Evolutionary conservation across 2,329 filamentous ascomycete genomes (phyloP).

Genomic region (Helotiales sp.): DNA sequence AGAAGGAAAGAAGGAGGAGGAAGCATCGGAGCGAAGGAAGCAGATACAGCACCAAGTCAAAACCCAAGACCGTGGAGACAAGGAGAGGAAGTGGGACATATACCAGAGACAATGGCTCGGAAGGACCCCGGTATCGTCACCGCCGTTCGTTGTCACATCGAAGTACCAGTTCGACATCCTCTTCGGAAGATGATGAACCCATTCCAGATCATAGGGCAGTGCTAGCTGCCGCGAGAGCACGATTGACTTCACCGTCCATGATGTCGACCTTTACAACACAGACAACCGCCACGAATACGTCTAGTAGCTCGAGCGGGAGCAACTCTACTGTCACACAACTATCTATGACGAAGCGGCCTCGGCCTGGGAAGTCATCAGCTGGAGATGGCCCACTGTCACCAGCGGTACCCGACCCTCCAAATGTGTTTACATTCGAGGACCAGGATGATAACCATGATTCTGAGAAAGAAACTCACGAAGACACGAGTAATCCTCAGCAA

Average conservation of each 20-base stretch:
- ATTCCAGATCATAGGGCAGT: slow-evolving; percentile 26
- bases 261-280: slow-evolving; percentile 35
- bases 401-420: slow-evolving; percentile 32
- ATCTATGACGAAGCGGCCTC: slow-evolving; percentile 30
- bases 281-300: slow-evolving; percentile 36
- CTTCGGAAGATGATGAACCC: slow-evolving; percentile 26
- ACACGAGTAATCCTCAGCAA: slow-evolving; percentile 5
- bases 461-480: slow-evolving; percentile 1
- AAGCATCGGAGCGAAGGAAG: slow-evolving; percentile 19
- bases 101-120: slow-evolving; percentile 18
- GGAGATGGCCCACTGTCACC: slow-evolving; percentile 30
- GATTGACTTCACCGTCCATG: slow-evolving; percentile 35
- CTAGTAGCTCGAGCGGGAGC: slow-evolving; percentile 42
- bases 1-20: slow-evolving; percentile 26
- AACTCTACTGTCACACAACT: slow-evolving; percentile 42
- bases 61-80: slow-evolving; percentile 20
- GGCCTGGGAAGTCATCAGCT: slow-evolving; percentile 16
- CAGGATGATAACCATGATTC: not conserved
- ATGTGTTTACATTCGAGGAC: slow-evolving; percentile 33
- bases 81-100: slow-evolving; percentile 20
- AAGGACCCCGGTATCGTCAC: slow-evolving; percentile 18
- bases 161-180: slow-evolving; percentile 26
- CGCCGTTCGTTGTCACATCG: slow-evolving; percentile 20
- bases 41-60: slow-evolving; percentile 23
- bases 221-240: slow-evolving; percentile 27